A percentile compares a stretch with the other conserved stretches of the same genome.
Conservation (phyloP, 1,139 yeast genomes). For the Yamadazyma jaroonii region DNA sequence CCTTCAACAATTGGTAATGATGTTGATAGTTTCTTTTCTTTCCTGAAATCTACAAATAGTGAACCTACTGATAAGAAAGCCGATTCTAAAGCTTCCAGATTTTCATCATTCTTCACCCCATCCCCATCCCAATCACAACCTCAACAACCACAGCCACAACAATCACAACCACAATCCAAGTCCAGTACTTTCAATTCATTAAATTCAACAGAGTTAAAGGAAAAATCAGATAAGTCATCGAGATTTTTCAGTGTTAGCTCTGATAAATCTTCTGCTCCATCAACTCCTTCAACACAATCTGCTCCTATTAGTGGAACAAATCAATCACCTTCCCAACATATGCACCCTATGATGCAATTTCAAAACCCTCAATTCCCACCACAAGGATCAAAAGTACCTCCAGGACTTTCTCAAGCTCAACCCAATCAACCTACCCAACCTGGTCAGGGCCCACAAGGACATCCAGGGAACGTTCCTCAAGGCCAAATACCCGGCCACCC, state of each 20-base stretch:
- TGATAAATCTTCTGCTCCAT: slow-evolving; percentile 3
- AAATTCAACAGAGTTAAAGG: not conserved
- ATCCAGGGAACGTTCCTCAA: slow-evolving; percentile 11
- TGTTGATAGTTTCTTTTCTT: slow-evolving; percentile 52
- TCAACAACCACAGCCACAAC: not conserved
- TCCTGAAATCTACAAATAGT: slow-evolving; percentile 31
- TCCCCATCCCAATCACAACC: not conserved
- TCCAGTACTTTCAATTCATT: not conserved
- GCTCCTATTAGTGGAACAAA: too few relatives aligned
- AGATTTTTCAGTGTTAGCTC: slow-evolving; percentile 17
- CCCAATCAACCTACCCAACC: not conserved
- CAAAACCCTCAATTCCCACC: too few relatives aligned
- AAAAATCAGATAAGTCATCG: slow-evolving; percentile 12
- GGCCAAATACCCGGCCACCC: slow-evolving; percentile 4
- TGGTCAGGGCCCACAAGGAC: not conserved
- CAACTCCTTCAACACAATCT: not conserved
- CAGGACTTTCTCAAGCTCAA: too few relatives aligned
- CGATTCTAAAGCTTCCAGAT: slow-evolving; percentile 38
- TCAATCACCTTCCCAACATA: not conserved
- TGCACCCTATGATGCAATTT: not conserved
- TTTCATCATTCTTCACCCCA: slow-evolving; percentile 43
- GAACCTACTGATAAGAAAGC: slow-evolving; percentile 12
- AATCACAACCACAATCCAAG: not conserved
- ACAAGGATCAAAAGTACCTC: too few relatives aligned
- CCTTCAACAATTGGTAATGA: slow-evolving; percentile 27